A percentile compares a stretch with the other conserved stretches of the same genome.
Conservation (phyloP, 1,284 basidiomycete species). For the Ganoderma sp. region DNA sequence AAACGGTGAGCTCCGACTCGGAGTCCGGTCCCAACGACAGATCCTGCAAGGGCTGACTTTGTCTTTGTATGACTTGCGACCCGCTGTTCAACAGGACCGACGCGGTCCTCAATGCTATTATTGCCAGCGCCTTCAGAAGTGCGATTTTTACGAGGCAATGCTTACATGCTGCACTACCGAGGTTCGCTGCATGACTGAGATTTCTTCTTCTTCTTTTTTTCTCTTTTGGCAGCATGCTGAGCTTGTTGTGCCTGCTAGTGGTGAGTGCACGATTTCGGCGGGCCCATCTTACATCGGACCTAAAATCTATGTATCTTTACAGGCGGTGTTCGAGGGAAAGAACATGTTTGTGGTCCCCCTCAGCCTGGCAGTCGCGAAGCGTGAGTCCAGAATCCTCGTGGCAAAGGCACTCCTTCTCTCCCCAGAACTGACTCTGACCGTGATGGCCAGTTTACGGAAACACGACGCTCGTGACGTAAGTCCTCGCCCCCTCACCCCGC, state of each 20-base stretch:
- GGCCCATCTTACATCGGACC: neutral
- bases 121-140: neutral
- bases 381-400: neutral
- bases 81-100: neutral
- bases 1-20: neutral
- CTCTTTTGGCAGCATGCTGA: neutral
- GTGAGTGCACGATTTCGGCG: neutral
- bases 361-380: neutral
- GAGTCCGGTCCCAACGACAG: neutral
- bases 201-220: too few species aligned
- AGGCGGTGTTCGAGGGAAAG: neutral
- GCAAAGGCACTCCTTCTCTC: neutral
- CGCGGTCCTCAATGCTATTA: neutral
- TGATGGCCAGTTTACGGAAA: neutral
- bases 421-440: neutral
- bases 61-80: neutral
- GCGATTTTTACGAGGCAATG: neutral
- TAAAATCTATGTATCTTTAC: neutral
- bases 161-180: neutral
- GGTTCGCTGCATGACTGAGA: too few species aligned
- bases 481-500: neutral
- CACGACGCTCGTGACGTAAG: constrained; percentile 1
- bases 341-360: neutral
- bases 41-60: neutral
- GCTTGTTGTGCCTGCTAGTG: neutral